Conservation (phyloP, 2,329 filamentous ascomycete species). For the Didymella sp. region DNA sequence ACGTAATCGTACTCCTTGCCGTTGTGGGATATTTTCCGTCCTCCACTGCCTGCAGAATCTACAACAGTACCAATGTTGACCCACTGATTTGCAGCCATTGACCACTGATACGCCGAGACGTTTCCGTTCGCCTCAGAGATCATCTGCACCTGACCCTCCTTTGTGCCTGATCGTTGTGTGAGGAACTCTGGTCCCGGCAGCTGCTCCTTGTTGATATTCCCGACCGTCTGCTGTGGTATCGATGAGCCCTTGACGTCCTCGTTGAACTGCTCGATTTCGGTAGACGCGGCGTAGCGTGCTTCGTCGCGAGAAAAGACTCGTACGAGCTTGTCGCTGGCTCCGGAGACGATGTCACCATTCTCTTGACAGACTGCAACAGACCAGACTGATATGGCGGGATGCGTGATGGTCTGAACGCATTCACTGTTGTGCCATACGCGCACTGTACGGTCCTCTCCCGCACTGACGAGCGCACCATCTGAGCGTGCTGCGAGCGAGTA, state of each 20-base stretch:
- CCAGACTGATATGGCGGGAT: slow-evolving; percentile 97
- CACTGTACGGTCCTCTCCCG: slow-evolving; percentile 92
- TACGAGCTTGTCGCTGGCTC: slow-evolving; percentile 85
- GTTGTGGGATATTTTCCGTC: slow-evolving; percentile 67
- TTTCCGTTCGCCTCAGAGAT: slow-evolving; percentile 82
- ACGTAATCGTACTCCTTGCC: slow-evolving; percentile 95
- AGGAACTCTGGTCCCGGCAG: slow-evolving; percentile 89
- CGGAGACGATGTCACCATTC: slow-evolving; percentile 91
- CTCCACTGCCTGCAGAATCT: slow-evolving; percentile 82
- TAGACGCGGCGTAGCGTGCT: slow-evolving; percentile 72
- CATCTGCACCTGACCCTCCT: slow-evolving; percentile 95
- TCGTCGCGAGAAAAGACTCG: slow-evolving; percentile 80
- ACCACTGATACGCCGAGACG: slow-evolving; percentile 90
- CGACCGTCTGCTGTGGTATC: slow-evolving; percentile 85
- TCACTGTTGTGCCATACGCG: slow-evolving; percentile 83
- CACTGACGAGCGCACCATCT: slow-evolving; percentile 86
- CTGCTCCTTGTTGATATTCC: slow-evolving; percentile 84
- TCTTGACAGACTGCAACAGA: slow-evolving; percentile 80
- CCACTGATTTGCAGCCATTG: slow-evolving; percentile 71
- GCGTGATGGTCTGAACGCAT: slow-evolving; percentile 94
- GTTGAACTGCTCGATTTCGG: slow-evolving; percentile 76
- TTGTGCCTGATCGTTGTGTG: slow-evolving; percentile 81
- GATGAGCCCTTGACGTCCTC: slow-evolving; percentile 81
- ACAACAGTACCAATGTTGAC: slow-evolving; percentile 93
- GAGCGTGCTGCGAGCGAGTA: slow-evolving; percentile 82